A percentile compares a stretch with the other conserved stretches of the same genome.
Conservation (phyloP, 176 grass and related monocot genomes). For the Aechmea fasciata region DNA sequence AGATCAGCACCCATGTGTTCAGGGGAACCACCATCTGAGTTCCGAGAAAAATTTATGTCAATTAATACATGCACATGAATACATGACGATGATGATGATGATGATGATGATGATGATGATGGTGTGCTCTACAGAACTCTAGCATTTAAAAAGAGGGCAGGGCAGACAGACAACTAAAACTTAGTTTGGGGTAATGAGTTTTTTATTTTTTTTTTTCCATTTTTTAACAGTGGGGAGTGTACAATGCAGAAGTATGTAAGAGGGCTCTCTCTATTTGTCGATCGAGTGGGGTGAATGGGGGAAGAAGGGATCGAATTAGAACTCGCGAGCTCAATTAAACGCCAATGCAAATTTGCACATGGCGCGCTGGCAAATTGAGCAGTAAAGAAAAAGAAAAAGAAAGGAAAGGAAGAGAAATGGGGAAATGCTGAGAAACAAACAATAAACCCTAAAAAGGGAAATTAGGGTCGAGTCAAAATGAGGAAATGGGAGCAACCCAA, state of each 20-base stretch:
- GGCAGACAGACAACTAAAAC: too few species aligned
- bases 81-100: too few species aligned
- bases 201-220: background rate
- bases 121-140: too few species aligned
- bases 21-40: slow-evolving; percentile 77
- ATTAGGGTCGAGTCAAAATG: slow-evolving; percentile 38
- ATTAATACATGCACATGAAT: too few species aligned
- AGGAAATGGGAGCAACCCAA: slow-evolving; percentile 40
- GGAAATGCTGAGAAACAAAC: background rate
- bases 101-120: too few species aligned
- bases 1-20: slow-evolving; percentile 93
- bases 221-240: background rate
- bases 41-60: too few species aligned
- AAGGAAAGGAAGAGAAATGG: background rate
- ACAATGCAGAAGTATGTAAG: background rate
- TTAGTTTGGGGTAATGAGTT: background rate
- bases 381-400: background rate
- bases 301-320: too few species aligned
- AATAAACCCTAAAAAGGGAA: slow-evolving; percentile 9
- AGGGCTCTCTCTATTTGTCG: too few species aligned
- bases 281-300: too few species aligned
- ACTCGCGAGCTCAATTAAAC: too few species aligned
- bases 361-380: background rate
- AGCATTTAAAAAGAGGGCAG: too few species aligned
- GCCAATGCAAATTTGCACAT: too few species aligned